Evolutionary conservation across 2,329 filamentous ascomycete species (phyloP), one percentile per base, ranked within the genome.

Genomic region (Epichloe hybrida): DNA sequence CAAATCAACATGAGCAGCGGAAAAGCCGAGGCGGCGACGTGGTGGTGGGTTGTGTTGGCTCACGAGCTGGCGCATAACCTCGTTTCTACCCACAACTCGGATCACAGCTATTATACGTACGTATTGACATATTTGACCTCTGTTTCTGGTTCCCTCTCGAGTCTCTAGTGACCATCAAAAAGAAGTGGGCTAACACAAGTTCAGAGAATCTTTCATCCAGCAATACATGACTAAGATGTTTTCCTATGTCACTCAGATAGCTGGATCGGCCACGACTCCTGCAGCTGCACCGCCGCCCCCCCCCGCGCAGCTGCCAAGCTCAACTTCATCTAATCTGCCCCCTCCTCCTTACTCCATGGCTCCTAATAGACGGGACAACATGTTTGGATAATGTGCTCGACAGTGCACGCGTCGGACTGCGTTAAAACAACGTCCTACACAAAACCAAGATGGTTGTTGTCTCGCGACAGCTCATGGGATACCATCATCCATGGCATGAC

Each of bases 1-100:
- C 66, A 72, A 55, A 65, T 80, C 46, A 59, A 56, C 46, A 68
- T 52, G 46, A 64, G 21, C 42, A 57, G 48, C 21, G 77, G 71
- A 15, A 80, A 72, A 62, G 73, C 79, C 4, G 85, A 93, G 54
- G 87, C 87, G 3, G 72, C 81, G 52, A 79, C 84, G 1, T 95
- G 90, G 73, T 97, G 91, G 91, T 96, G 86, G 80, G 86, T 95
- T 56, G 89, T 93, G n/a, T 66, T 96, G 54, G 94, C 89, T 55
- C 93, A 98, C 64, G 94, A 98, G 69, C 70, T 98, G 65, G 90
- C 93, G 52, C 93, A 98, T 69, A 98, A 98, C 64, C 70, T 98
- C 50, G 88, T 95, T 8, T 69, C 71, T 38, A 76, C 81, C 55
- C 91, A 97, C 66, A 84, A 84, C 61, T 74, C 85, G 15, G 78